A percentile compares a stretch with the other conserved stretches of the same genome.
Evolutionary conservation across 2,329 filamentous ascomycete genomes (phyloP).

Genomic region (Cordyceps cicadae): DNA sequence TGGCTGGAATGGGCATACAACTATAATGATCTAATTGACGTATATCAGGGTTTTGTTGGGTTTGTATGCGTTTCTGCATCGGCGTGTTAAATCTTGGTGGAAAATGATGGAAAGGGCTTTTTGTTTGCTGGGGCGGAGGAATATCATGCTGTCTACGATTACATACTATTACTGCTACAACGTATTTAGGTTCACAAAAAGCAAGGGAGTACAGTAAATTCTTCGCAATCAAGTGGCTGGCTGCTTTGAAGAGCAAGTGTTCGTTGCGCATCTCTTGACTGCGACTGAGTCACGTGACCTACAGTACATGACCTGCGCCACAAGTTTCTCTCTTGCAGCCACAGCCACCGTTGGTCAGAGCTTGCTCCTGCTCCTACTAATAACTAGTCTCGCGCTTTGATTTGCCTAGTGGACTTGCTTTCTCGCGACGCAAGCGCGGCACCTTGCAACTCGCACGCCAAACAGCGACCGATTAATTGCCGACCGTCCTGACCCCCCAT

Average conservation of each 20-base stretch:
- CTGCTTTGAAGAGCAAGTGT: background rate
- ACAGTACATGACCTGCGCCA: background rate
- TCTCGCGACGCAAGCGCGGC: constrained; percentile 9
- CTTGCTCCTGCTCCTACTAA: too few species aligned
- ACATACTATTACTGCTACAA: background rate
- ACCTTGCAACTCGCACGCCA: background rate
- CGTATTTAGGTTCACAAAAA: constrained; percentile 5
- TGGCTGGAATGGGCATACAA: background rate
- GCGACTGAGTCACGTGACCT: background rate
- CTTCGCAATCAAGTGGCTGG: background rate
- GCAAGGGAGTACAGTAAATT: constrained; percentile 1
- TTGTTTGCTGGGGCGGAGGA: constrained; percentile 4
- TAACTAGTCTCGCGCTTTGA: background rate
- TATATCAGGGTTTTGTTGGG: background rate
- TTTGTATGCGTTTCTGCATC: background rate
- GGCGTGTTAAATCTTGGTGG: background rate
- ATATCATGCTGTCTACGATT: constrained; percentile 12
- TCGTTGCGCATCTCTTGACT: background rate
- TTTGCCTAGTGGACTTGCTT: background rate
- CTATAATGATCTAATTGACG: constrained; percentile 8
- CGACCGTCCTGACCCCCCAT: background rate
- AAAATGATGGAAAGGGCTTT: background rate
- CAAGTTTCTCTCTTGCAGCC: constrained; percentile 2
- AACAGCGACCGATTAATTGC: constrained; percentile 2
- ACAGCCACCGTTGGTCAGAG: background rate